These are phyloP conservation scores for Prunus salicina DNA, from an alignment of 306 rosid genomes.

Conservation along the genomic window DNA sequence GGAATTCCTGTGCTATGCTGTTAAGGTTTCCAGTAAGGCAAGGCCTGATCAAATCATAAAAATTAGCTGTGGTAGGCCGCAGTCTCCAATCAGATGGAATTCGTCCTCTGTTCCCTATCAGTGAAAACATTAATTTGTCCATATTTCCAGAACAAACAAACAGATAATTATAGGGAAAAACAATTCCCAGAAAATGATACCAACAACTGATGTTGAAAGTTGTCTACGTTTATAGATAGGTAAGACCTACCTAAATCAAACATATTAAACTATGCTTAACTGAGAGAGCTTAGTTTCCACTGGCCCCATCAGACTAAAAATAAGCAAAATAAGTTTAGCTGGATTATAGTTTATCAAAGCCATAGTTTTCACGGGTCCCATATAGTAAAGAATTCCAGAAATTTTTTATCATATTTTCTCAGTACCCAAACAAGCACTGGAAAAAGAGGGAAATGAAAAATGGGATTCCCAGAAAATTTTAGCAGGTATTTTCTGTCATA, in stretches of 20 bases:
- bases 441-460: background rate
- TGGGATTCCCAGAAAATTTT: background rate
- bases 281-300: background rate
- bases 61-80: background rate
- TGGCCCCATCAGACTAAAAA: background rate
- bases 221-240: background rate
- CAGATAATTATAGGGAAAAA: background rate
- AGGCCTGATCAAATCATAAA: conserved; percentile 1
- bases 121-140: background rate
- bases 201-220: background rate
- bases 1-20: background rate
- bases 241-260: background rate
- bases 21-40: background rate
- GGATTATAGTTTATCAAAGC: background rate
- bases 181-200: background rate
- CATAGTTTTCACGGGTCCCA: background rate
- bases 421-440: background rate
- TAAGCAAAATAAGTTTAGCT: background rate
- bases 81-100: background rate
- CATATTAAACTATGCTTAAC: background rate
- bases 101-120: background rate
- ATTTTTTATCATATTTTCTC: background rate
- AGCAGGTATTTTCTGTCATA: background rate
- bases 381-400: background rate
- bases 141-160: background rate